Evolutionary conservation across 2,329 filamentous ascomycete genomes (phyloP).

Genomic region (Plectosphaerella sp.): DNA sequence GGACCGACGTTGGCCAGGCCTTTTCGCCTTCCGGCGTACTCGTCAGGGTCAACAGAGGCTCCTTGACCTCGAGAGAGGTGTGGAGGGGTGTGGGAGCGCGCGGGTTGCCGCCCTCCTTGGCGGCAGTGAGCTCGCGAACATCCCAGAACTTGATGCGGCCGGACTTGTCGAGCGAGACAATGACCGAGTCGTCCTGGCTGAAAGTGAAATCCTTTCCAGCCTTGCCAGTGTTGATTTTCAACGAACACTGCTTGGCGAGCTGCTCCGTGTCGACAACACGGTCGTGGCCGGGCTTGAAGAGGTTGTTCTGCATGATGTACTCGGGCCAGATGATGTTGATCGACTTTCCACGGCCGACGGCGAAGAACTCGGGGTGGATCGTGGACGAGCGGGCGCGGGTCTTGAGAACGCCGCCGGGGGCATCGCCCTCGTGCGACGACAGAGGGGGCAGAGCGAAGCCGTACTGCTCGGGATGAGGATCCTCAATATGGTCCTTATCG

Average conservation of each 20-base stretch:
- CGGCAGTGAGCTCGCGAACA: slow-evolving; percentile 69
- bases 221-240: slow-evolving; percentile 96
- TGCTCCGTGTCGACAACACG: slow-evolving; percentile 80
- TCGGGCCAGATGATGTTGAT: slow-evolving; percentile 82
- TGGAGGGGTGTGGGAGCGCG: slow-evolving; percentile 49
- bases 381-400: slow-evolving; percentile 89
- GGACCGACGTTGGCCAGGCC: slow-evolving; percentile 92
- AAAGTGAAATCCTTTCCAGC: slow-evolving; percentile 98
- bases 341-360: slow-evolving; percentile 90
- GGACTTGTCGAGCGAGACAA: slow-evolving; percentile 94
- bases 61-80: slow-evolving; percentile 70
- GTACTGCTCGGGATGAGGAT: slow-evolving; percentile 74
- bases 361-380: slow-evolving; percentile 88
- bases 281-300: slow-evolving; percentile 60
- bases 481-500: slow-evolving; percentile 74
- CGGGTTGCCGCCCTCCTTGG: slow-evolving; percentile 45
- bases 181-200: slow-evolving; percentile 90
- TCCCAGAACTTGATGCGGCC: slow-evolving; percentile 98
- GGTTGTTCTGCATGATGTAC: slow-evolving; percentile 57
- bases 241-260: slow-evolving; percentile 77
- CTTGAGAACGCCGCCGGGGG: slow-evolving; percentile 88
- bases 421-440: slow-evolving; percentile 80
- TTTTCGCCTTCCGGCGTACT: slow-evolving; percentile 88
- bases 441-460: slow-evolving; percentile 88
- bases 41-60: slow-evolving; percentile 79